phyloP scores from a whole-genome alignment of 768 basidiomycete species.

The Clavulina sp. region DNA sequence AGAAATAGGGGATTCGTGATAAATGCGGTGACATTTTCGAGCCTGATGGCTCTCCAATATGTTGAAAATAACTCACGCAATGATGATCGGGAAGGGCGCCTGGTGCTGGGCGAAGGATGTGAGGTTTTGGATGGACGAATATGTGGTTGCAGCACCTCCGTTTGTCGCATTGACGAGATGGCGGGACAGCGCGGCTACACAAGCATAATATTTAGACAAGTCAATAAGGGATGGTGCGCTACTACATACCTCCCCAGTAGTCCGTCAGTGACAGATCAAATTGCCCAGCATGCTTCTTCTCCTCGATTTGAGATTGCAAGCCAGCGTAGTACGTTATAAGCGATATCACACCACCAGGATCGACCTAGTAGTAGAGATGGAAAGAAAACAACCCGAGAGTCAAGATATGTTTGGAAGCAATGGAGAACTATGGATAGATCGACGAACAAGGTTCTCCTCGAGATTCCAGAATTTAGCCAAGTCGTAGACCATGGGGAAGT shows the following conservation, averaged over 20 bases:
- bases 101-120: conserved; percentile 9
- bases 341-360: neutral
- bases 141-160: neutral
- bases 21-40: no score
- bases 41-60: no score
- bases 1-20: no score
- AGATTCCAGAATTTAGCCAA: neutral
- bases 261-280: neutral
- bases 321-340: neutral
- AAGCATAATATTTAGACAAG: neutral
- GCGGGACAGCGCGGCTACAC: neutral
- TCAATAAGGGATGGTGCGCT: neutral
- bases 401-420: no score
- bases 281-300: neutral
- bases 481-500: neutral
- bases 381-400: no score
- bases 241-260: neutral
- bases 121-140: conserved; percentile 10
- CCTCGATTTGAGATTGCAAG: neutral
- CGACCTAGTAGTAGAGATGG: neutral
- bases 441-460: neutral
- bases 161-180: neutral
- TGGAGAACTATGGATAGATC: no score
- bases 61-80: conserved; percentile 7
- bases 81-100: conserved; percentile 15